These are phyloP conservation scores for Chloris gayana DNA, from an alignment of 176 grass and related monocot species.

Conservation along the genomic window DNA sequence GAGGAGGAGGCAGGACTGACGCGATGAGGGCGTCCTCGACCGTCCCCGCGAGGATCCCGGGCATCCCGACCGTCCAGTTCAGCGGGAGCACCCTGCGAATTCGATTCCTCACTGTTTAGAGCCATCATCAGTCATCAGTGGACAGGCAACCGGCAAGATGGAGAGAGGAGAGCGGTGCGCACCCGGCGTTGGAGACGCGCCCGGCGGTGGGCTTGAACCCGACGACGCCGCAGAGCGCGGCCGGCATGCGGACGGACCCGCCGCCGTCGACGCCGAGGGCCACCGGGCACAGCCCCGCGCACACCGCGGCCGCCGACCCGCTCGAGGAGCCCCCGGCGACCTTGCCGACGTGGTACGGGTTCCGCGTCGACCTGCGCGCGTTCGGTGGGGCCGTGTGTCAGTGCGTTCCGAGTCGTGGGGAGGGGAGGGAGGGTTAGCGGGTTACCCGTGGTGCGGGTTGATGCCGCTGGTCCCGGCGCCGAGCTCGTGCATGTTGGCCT, in stretches of 20 bases:
- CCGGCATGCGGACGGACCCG: constrained; percentile 89
- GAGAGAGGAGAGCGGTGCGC: too few relatives aligned
- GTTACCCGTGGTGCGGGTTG: constrained; percentile 60
- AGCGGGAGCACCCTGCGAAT: constrained; percentile 78
- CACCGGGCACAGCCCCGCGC: constrained; percentile 88
- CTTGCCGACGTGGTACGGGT: constrained; percentile 69
- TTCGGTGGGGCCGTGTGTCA: too few relatives aligned
- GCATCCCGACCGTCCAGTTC: constrained; percentile 98
- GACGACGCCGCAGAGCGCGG: constrained; percentile 84
- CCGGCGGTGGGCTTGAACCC: constrained; percentile 93
- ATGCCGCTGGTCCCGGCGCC: constrained; percentile 74
- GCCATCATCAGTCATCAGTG: too few relatives aligned
- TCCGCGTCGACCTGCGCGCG: constrained; percentile 77
- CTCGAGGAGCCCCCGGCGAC: constrained; percentile 90
- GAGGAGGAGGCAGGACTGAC: constrained; percentile 42
- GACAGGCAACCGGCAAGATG: too few relatives aligned
- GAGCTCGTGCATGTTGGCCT: constrained; percentile 99
- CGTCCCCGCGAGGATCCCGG: constrained; percentile 85
- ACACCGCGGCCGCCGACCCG: constrained; percentile 89
- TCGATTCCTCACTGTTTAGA: background rate
- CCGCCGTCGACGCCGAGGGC: constrained; percentile 97
- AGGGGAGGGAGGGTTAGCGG: too few relatives aligned
- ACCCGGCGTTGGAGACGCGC: constrained; percentile 84
- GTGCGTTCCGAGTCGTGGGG: too few relatives aligned
- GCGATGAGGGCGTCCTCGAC: constrained; percentile 86